Evolutionary conservation across 176 grass and related monocot species (phyloP), one percentile per base, ranked within the genome.

Genomic region (Oryza glaberrima): DNA sequence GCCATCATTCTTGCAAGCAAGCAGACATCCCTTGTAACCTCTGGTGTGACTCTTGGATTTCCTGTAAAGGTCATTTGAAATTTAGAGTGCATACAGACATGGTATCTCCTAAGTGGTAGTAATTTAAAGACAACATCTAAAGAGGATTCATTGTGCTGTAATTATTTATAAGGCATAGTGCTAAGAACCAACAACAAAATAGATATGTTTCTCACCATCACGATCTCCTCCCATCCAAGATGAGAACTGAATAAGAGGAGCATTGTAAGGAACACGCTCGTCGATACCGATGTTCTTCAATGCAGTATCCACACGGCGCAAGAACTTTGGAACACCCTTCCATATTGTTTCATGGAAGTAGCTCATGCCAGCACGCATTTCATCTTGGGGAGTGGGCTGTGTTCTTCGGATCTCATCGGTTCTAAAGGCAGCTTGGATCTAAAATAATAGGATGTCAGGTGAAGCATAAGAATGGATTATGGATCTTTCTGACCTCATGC

Each of bases 401-500:
- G 83, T 88, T 81, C 93, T 92, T 88, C 93, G 82, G 79, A 95
- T 95, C 65, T 95, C 93, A 84, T 95, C 93, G 35, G 93, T 95
- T 90, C 93, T 95, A 65, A 95, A 95, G 58, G 93, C 93, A 84
- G 93, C 93, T 90, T 95, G 93, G 69, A 95, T 95, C 93, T 95
- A 72, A 38, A 88, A 80, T 80, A 19, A 23, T 25, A 73, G 23
- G 36, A 38, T 38, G 36, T 38, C 36, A 79, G 14, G 79, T 32
- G 32, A 78, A 10, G 41, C 30, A 65, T 83, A 69, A 86, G 68
- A 79, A 83, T 79, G 4, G 11, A 63, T 36, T 48, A 83, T 64
- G 4, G 11, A 63, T 36, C 47, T 69, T 44, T 79, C 40, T 60
- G 23, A 10, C 78, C 15, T 69, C 3, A 79, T 67, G 14, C 6